These are phyloP conservation scores for Solanum pimpinellifolium DNA, from an alignment of 257 asterid species.

Conservation along the genomic window DNA sequence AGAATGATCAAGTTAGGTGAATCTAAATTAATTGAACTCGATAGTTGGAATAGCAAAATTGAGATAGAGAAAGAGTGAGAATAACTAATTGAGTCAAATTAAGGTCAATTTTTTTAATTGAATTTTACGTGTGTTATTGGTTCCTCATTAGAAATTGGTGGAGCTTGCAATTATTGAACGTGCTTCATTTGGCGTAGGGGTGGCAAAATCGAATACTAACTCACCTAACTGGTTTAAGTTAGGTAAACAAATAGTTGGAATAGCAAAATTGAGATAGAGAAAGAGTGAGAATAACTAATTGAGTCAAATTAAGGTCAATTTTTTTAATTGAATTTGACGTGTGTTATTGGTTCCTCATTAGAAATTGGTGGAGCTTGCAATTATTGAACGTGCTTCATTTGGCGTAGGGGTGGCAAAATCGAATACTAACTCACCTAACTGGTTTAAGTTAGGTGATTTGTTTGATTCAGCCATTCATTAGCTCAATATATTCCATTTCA, in stretches of 20 bases:
- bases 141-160: background rate
- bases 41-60: too few species aligned
- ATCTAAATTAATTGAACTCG: background rate
- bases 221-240: too few species aligned
- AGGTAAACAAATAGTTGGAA: too few species aligned
- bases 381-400: background rate
- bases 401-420: background rate
- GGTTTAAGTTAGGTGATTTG: too few species aligned
- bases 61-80: background rate
- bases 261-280: background rate
- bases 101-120: background rate
- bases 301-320: background rate
- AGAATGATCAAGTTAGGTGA: background rate
- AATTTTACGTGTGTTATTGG: background rate
- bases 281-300: background rate
- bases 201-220: background rate
- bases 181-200: background rate
- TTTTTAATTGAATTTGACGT: background rate
- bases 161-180: background rate
- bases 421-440: too few species aligned
- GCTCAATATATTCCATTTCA: too few species aligned
- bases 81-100: background rate
- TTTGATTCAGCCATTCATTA: background rate
- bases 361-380: background rate
- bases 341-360: background rate